Base-by-base conservation (phyloP, 805 yeast species). In the Groenewaldozyma tartarivorans region DNA sequence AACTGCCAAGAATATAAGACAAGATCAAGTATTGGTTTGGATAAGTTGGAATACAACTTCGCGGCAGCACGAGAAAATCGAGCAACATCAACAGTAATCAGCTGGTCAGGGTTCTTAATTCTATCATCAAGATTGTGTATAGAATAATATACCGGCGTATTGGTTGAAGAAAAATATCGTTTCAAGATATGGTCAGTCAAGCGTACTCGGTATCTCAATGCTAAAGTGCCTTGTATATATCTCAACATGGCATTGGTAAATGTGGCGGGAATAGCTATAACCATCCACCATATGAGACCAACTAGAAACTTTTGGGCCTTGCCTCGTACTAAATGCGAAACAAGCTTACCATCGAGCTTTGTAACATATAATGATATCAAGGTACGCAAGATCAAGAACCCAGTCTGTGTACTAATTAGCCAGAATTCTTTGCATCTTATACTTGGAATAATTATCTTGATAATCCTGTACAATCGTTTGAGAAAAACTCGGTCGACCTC, bases 261-360 rank as follows among this genome's bases (percentile, higher is more conserved):
- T 2, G 95, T 74, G 1, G 95, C 92, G 0, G 97, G 97, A 6
- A 86, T 57, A 7, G 96, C 95, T 11, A 88, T 67, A 13, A 75
- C 51, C 79, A 88, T 74, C 96, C 96, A 88, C 52, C 74, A 68
- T 2, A 72, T 66, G 41, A 87, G 60, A 21, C 81, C 70, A 45
- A 71, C 70, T 42, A 79, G 63, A 53, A 88, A 87, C 35, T 67
- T 68, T 36, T 69, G 66, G 46, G 86, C 81, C 38, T 71, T 70
- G 47, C 81, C 84, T 32, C 80, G 72, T 21, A 88, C 83, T 50
- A 88, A 69, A 1, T 84, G 75, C 0, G 95, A 84, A 3, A 88
- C 95, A 40, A 88, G 65, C 54, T 69, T 67, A 48, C 96, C 96
- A 59, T 88, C 96, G 43, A 88, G 67, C 9, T 80, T 74, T 4